Percentiles rank a stretch among this genome's conserved stretches.
phyloP scores from a whole-genome alignment of 192 early-diverging fungal genomes.

The Coemansia sp. region DNA sequence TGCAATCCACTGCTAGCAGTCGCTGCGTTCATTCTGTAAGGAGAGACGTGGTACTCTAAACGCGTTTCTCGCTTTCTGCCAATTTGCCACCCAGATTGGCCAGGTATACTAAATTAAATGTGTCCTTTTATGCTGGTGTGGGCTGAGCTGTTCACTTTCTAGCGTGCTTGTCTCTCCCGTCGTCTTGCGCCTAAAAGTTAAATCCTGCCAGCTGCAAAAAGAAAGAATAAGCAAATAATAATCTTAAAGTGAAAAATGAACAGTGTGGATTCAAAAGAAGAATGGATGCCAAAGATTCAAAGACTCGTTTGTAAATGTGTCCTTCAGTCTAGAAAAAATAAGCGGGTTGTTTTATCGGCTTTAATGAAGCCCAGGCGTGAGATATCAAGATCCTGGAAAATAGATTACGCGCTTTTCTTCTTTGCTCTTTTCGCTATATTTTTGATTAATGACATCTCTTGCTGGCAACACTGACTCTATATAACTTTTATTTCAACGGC shows the following conservation, averaged over 20 bases:
- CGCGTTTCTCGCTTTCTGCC: background rate
- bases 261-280: background rate
- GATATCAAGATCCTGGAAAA: background rate
- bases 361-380: background rate
- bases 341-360: background rate
- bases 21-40: constrained; percentile 26
- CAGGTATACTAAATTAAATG: background rate
- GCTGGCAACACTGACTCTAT: background rate
- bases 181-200: background rate
- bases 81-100: background rate
- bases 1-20: constrained; percentile 17
- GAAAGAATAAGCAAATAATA: background rate
- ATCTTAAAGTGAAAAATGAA: too few species aligned
- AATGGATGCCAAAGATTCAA: constrained; percentile 2
- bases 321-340: background rate
- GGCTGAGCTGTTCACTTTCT: background rate
- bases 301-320: background rate
- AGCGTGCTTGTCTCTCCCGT: background rate
- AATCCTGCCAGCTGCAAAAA: too few species aligned
- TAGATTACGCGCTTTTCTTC: background rate
- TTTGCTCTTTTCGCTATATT: background rate
- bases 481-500: background rate
- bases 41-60: background rate
- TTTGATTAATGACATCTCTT: background rate
- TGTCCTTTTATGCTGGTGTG: too few species aligned